A percentile compares a stretch with the other conserved stretches of the same genome.
phyloP scores from a whole-genome alignment of 2,329 filamentous ascomycete species.

The Diaporthe sp. region DNA sequence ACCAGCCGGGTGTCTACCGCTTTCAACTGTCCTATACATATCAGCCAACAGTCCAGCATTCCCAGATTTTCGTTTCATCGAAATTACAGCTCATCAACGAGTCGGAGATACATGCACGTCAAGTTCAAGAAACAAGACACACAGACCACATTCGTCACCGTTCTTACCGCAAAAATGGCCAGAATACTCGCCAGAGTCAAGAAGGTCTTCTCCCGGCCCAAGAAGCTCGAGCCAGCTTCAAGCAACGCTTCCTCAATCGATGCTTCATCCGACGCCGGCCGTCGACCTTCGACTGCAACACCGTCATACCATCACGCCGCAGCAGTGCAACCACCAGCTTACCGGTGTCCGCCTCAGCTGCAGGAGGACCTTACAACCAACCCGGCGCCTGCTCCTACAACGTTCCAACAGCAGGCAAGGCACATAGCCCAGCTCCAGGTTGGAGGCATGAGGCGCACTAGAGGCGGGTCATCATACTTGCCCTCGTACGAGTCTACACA shows the following conservation, averaged over 20 bases:
- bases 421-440: constrained; percentile 33
- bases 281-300: background rate
- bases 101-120: background rate
- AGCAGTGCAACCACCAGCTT: constrained; percentile 21
- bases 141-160: background rate
- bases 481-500: constrained; percentile 18
- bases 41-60: background rate
- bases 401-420: constrained; percentile 27
- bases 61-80: too few species aligned
- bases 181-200: constrained; percentile 22
- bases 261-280: background rate
- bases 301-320: constrained; percentile 25
- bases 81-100: too few species aligned
- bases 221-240: background rate
- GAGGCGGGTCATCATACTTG: constrained; percentile 18
- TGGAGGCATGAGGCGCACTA: constrained; percentile 29
- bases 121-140: background rate
- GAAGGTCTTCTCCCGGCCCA: constrained; percentile 28
- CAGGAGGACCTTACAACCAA: background rate
- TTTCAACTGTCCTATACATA: background rate
- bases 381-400: background rate
- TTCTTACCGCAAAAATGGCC: constrained; percentile 5
- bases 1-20: background rate
- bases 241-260: constrained; percentile 3
- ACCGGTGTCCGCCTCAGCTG: background rate